Evolutionary conservation across 2,329 filamentous ascomycete genomes (phyloP).

Genomic region (Madurella mycetomatis): DNA sequence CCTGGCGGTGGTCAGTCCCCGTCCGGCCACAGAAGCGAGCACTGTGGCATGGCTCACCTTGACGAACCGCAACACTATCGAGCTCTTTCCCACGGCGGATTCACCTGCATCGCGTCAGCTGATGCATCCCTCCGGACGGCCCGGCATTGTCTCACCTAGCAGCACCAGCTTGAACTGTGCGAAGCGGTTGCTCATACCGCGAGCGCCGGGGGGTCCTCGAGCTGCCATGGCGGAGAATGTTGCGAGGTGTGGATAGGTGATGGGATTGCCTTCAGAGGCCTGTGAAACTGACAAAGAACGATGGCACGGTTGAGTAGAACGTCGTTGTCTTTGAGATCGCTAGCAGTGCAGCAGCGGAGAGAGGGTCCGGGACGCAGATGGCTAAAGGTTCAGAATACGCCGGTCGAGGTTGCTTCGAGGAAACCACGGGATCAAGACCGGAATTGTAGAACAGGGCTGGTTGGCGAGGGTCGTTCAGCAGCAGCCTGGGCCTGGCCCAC

Average conservation of each 20-base stretch:
- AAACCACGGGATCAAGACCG: conserved; percentile 13
- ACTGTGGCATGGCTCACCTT: conserved; percentile 60
- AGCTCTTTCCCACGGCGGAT: conserved; percentile 99
- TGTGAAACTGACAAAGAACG: conserved; percentile 7
- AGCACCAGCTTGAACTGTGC: conserved; percentile 99
- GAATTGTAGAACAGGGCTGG: conserved; percentile 13
- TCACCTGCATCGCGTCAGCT: conserved; percentile 64
- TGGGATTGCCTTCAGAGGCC: conserved; percentile 10
- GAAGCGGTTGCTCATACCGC: conserved; percentile 74
- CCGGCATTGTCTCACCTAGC: conserved; percentile 61
- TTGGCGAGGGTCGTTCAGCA: conserved; percentile 17
- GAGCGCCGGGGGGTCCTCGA: conserved; percentile 61
- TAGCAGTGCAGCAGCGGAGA: not conserved
- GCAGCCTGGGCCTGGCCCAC: conserved; percentile 15
- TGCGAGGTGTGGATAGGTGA: conserved; percentile 17
- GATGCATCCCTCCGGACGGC: not conserved
- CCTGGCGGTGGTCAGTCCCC: conserved; percentile 47
- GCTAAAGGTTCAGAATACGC: not conserved
- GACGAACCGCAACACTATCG: conserved; percentile 94
- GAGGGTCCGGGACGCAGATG: not conserved
- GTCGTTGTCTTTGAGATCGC: not conserved
- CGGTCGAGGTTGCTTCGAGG: conserved; percentile 7
- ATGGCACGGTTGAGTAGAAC: conserved; percentile 3
- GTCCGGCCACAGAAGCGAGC: not conserved
- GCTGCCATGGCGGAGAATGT: conserved; percentile 66